Percentiles rank a stretch among this genome's conserved stretches.
Conservation (phyloP, 257 asterid genomes). For the Penstemon davidsonii region DNA sequence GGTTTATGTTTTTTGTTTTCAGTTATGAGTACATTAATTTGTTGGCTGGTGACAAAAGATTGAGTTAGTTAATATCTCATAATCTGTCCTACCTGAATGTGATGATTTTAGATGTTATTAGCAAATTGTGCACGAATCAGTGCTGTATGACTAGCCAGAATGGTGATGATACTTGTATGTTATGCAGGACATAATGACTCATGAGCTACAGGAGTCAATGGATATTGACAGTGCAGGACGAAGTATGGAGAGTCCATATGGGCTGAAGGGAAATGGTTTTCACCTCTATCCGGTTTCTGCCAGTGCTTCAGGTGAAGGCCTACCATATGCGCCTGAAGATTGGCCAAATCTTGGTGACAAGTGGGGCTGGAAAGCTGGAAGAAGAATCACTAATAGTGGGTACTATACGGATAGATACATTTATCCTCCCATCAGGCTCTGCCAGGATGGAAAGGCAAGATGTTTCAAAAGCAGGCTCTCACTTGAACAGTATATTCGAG, state of each 20-base stretch:
- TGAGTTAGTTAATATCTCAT: background rate
- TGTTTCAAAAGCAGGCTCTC: slow-evolving; percentile 67
- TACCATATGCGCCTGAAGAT: slow-evolving; percentile 83
- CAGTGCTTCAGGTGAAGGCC: slow-evolving; percentile 67
- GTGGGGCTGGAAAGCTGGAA: slow-evolving; percentile 92
- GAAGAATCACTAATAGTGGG: slow-evolving; percentile 54
- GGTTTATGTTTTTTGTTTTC: background rate
- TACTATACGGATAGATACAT: slow-evolving; percentile 66
- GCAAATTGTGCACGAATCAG: background rate
- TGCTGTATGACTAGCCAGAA: background rate
- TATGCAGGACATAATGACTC: background rate
- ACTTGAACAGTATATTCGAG: slow-evolving; percentile 48
- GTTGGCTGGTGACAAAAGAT: too few relatives aligned
- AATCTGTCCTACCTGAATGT: background rate
- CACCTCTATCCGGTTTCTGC: slow-evolving; percentile 56
- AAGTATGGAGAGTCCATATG: slow-evolving; percentile 37
- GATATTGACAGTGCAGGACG: slow-evolving; percentile 52
- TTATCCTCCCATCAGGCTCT: slow-evolving; percentile 57
- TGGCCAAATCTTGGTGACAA: slow-evolving; percentile 88
- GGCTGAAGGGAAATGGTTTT: slow-evolving; percentile 40
- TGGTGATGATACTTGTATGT: slow-evolving; percentile 15
- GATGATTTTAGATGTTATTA: background rate
- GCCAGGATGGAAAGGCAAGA: slow-evolving; percentile 30
- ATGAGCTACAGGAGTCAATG: slow-evolving; percentile 38
- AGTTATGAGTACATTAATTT: too few relatives aligned